Base-by-base conservation (phyloP, 2,329 filamentous ascomycete species). In the Trichoderma atrobrunneum region DNA sequence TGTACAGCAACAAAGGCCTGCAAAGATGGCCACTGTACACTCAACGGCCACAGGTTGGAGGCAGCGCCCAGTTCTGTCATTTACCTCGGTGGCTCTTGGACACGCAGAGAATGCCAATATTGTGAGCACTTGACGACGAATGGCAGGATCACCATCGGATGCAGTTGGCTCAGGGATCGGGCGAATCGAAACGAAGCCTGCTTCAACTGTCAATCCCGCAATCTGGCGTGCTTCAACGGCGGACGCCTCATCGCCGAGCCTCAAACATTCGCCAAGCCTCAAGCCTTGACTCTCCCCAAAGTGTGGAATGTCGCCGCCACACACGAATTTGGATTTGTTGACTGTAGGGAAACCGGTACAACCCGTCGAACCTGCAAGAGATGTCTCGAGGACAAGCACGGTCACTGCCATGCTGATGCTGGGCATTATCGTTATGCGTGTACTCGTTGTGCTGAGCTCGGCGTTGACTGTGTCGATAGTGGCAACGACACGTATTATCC, bases 391-490 rank as follows among this genome's bases (percentile, higher is more conserved):
- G 72, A 73, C 65, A 68, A 28, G 3, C 67, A 69, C 16, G 16
- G 39, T 18, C 76, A 78, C 36, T 79, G 78, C 51, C 74, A 75
- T 0, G 74, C 73, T 5, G 30, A 75, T 39, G 73, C 72, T 6
- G 32, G 36, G n/a, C 21, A 51, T 1, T 73, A 74, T 18, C 39
- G 32, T 6, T 73, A 72, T 56, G 75, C 78, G 39, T 79, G 78
- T 66, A 72, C 74, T 54, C 74, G 75, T 32, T 82, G 80, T 71
- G 75, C 76, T 11, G 76, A 79, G 67, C 70, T 78, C 34, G 80
- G 80, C 14, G 74, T 81, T 57, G 76, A 78, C 65, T 82, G 80
- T 48, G 6, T 75, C 14, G 71, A 73, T 39, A 26, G 57, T 28
- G 63, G 34, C 5, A 56, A 68, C 3, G 39, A 24, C 21, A 16